Conservation (phyloP, 192 early-diverging fungal species). For the Geranomyces variabilis region DNA sequence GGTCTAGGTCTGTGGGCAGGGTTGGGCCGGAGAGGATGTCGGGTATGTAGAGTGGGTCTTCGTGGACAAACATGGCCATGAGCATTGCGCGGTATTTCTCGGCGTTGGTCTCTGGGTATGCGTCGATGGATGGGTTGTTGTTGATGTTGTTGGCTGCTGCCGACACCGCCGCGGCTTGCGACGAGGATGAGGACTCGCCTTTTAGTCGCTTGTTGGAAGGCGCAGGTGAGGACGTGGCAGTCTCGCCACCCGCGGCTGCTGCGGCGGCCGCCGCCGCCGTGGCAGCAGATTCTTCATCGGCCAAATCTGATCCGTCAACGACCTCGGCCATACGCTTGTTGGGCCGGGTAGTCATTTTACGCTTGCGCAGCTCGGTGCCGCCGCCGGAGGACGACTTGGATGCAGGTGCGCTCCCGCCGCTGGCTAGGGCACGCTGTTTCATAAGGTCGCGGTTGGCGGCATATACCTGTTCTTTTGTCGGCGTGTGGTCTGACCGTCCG, state of each 20-base stretch:
- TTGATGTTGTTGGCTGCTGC: background rate
- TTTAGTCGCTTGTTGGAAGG: slow-evolving; percentile 12
- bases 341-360: slow-evolving; percentile 20
- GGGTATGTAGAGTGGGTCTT: slow-evolving; percentile 71
- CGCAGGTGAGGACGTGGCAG: too few species aligned
- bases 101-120: slow-evolving; percentile 23
- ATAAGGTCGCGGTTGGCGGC: slow-evolving; percentile 24
- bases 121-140: too few species aligned
- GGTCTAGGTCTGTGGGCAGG: slow-evolving; percentile 65
- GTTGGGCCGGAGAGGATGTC: slow-evolving; percentile 45
- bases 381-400: background rate
- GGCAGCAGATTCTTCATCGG: too few species aligned
- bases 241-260: too few species aligned
- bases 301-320: background rate
- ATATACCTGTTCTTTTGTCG: slow-evolving; percentile 58
- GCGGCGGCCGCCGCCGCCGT: too few species aligned
- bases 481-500: slow-evolving; percentile 52
- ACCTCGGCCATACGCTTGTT: slow-evolving; percentile 20
- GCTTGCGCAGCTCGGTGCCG: slow-evolving; percentile 11
- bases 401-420: background rate
- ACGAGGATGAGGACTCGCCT: background rate
- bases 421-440: background rate
- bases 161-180: background rate
- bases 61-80: slow-evolving; percentile 84
- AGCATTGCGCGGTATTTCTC: slow-evolving; percentile 45